phyloP scores from a whole-genome alignment of 768 basidiomycete genomes.

The Coprinopsis marcescibilis region DNA sequence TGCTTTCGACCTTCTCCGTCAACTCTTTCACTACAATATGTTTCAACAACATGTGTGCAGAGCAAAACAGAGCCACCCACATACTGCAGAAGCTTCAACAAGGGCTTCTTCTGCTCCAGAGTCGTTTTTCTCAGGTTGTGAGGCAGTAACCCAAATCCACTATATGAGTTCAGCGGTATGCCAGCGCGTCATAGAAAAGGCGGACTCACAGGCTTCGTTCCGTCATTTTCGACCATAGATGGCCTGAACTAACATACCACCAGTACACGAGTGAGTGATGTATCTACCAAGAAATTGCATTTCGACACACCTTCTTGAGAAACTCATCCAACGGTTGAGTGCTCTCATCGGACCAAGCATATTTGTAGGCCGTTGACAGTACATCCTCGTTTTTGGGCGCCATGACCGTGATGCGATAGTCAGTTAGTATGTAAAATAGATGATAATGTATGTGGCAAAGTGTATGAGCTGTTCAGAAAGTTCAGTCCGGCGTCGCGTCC shows the following conservation, averaged over 20 bases:
- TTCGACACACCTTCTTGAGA: slow-evolving; percentile 41
- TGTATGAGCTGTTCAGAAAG: too few species aligned
- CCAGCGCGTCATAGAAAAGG: neutral
- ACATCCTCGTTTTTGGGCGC: slow-evolving; percentile 35
- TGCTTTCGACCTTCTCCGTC: slow-evolving; percentile 50
- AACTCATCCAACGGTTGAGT: slow-evolving; percentile 45
- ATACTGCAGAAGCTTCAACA: slow-evolving; percentile 37
- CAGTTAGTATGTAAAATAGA: too few species aligned
- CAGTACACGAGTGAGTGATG: slow-evolving; percentile 1
- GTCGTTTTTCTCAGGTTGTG: slow-evolving; percentile 19
- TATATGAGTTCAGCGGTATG: slow-evolving; percentile 17
- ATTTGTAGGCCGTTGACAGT: slow-evolving; percentile 37
- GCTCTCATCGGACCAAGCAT: slow-evolving; percentile 44
- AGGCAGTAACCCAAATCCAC: slow-evolving; percentile 63
- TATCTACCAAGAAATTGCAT: slow-evolving; percentile 4
- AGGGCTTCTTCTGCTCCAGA: slow-evolving; percentile 27
- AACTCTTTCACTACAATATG: slow-evolving; percentile 46
- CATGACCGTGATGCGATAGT: too few species aligned
- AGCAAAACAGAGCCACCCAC: slow-evolving; percentile 27
- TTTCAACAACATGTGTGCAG: neutral
- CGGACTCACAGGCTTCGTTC: slow-evolving; percentile 58
- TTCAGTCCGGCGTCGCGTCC: too few species aligned
- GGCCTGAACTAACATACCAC: slow-evolving; percentile 70
- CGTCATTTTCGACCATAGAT: slow-evolving; percentile 75
- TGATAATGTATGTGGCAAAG: too few species aligned